These are phyloP conservation scores for Curvularia spicifera DNA, from an alignment of 2,329 filamentous ascomycete genomes.

Conservation along the genomic window DNA sequence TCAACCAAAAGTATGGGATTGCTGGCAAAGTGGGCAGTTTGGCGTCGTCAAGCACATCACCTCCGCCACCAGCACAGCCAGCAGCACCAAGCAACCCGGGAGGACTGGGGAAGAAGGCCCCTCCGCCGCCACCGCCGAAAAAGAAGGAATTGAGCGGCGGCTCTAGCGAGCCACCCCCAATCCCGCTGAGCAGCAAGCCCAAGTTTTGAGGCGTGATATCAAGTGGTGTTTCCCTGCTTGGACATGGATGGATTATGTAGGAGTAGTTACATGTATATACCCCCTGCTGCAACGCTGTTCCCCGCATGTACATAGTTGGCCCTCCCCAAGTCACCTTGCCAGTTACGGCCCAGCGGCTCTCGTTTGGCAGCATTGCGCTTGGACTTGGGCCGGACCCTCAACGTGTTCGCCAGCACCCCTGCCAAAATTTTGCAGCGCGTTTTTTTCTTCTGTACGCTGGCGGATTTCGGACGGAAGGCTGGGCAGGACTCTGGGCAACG, in stretches of 20 bases:
- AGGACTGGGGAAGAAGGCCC: conserved; percentile 58
- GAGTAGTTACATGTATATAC: conserved; percentile 1
- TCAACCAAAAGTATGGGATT: conserved; percentile 69
- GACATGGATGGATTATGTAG: neutral
- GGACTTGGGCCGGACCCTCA: conserved; percentile 11
- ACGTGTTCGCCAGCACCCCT: conserved; percentile 11
- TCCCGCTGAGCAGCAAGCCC: conserved; percentile 65
- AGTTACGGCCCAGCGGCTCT: conserved; percentile 3
- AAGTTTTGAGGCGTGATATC: conserved; percentile 33
- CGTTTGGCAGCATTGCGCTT: neutral
- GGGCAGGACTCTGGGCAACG: neutral
- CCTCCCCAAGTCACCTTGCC: neutral
- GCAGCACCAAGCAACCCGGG: conserved; percentile 34
- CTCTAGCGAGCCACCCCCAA: conserved; percentile 57
- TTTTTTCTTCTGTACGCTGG: neutral
- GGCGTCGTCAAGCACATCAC: conserved; percentile 30
- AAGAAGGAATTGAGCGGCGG: conserved; percentile 57
- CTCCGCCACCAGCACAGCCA: conserved; percentile 37
- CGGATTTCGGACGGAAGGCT: neutral
- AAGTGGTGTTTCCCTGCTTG: neutral
- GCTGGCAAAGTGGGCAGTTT: conserved; percentile 57
- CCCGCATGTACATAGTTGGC: neutral
- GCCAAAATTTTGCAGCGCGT: conserved; percentile 2
- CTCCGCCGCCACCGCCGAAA: conserved; percentile 66
- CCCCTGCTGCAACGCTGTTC: neutral